Percentiles rank a stretch among this genome's conserved stretches.
Evolutionary conservation across 768 basidiomycete genomes (phyloP).

Genomic region (Termitomyces bulborhizus): DNA sequence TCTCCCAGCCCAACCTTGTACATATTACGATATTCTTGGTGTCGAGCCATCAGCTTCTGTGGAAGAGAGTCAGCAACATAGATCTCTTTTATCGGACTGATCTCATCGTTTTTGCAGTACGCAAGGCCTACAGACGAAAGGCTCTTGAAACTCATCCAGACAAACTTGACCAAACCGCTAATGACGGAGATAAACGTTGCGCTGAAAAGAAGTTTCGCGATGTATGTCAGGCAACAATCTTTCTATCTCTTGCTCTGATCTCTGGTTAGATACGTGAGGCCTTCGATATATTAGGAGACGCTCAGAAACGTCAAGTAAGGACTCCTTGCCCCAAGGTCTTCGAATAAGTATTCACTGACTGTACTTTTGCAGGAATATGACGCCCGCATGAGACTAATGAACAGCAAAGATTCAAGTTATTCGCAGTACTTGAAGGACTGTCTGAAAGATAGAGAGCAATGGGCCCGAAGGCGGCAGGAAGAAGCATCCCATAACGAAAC

Average conservation of each 20-base stretch:
- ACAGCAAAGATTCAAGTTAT: constrained; percentile 18
- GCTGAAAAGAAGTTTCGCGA: constrained; percentile 57
- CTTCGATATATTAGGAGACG: constrained; percentile 53
- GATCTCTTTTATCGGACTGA: background rate
- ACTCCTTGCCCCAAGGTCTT: too few species aligned
- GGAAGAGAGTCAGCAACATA: constrained; percentile 40
- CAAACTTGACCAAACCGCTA: constrained; percentile 52
- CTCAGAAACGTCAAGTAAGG: constrained; percentile 47
- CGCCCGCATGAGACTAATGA: constrained; percentile 27
- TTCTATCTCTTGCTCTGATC: constrained; percentile 8
- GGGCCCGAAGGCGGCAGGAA: constrained; percentile 45
- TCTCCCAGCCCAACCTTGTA: constrained; percentile 23
- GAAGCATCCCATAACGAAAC: constrained; percentile 23
- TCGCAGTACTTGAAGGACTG: constrained; percentile 35
- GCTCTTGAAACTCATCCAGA: constrained; percentile 72
- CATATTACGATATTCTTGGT: constrained; percentile 39
- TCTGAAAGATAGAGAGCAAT: constrained; percentile 45
- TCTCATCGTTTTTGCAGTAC: constrained; percentile 34
- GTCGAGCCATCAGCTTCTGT: constrained; percentile 36
- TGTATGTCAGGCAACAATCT: constrained; percentile 28
- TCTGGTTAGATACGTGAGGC: constrained; percentile 51
- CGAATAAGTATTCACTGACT: background rate
- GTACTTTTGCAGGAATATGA: constrained; percentile 38
- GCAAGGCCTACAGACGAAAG: constrained; percentile 60
- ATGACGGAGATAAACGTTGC: constrained; percentile 41